Conservation (phyloP, 75 land plant species). For the Isoetes taiwanensis region DNA sequence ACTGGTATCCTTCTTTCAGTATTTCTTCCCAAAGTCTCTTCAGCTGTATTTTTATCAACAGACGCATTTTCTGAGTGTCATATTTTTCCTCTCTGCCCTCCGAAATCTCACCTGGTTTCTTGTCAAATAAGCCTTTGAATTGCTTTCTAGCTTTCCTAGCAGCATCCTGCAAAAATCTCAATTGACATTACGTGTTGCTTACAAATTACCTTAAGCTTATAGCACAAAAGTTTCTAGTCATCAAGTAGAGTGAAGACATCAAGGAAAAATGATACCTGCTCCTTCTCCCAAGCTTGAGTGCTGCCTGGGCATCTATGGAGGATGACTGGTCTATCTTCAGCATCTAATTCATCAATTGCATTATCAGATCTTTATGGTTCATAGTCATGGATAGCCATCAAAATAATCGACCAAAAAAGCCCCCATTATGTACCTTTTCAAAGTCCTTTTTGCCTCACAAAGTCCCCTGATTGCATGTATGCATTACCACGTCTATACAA, state of each 20-base stretch:
- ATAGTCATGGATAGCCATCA: not conserved
- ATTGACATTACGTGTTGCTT: not conserved
- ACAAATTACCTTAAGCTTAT: not conserved
- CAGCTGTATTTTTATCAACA: too few relatives aligned
- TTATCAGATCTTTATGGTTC: not conserved
- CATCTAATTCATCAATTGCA: slow-evolving; percentile 36
- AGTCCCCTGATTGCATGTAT: slow-evolving; percentile 65
- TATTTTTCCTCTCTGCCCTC: slow-evolving; percentile 15
- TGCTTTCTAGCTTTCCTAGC: slow-evolving; percentile 53
- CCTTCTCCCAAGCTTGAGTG: slow-evolving; percentile 59
- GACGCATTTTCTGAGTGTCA: too few relatives aligned
- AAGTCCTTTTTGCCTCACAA: slow-evolving; percentile 87
- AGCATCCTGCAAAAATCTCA: slow-evolving; percentile 36
- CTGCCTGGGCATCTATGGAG: slow-evolving; percentile 70
- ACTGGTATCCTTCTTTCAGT: too few relatives aligned
- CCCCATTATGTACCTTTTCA: slow-evolving; percentile 34
- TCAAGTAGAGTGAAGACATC: not conserved
- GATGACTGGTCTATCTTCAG: slow-evolving; percentile 54
- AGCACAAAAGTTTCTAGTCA: not conserved
- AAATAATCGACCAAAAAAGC: not conserved
- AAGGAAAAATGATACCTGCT: slow-evolving; percentile 41
- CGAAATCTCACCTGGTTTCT: slow-evolving; percentile 82
- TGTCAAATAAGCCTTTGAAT: slow-evolving; percentile 94
- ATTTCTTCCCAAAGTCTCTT: too few relatives aligned
- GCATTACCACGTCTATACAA: slow-evolving; percentile 88